Evolutionary conservation across 2,329 filamentous ascomycete genomes (phyloP).

Genomic region (Arthroderma sp.): DNA sequence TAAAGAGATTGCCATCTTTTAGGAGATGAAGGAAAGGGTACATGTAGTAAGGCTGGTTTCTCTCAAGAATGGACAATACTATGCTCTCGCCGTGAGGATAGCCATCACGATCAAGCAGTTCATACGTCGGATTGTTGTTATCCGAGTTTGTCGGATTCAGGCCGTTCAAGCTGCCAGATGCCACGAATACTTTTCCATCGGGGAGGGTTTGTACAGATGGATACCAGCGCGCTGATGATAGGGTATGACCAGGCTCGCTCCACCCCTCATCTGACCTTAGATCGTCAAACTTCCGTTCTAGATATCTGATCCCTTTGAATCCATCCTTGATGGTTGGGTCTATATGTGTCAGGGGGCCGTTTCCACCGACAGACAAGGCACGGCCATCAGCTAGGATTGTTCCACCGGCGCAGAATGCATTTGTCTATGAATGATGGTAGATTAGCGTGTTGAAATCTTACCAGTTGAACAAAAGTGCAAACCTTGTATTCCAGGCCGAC

Average conservation of each 20-base stretch:
- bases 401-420: slow-evolving; percentile 51
- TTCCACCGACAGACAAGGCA: slow-evolving; percentile 46
- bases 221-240: slow-evolving; percentile 49
- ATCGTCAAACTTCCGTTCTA: slow-evolving; percentile 38
- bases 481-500: slow-evolving; percentile 39
- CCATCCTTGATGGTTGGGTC: slow-evolving; percentile 49
- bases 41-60: slow-evolving; percentile 53
- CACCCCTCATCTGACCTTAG: slow-evolving; percentile 40
- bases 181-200: slow-evolving; percentile 47
- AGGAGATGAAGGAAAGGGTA: slow-evolving; percentile 52
- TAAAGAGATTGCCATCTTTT: slow-evolving; percentile 44
- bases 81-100: slow-evolving; percentile 38
- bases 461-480: not conserved
- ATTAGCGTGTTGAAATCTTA: not conserved
- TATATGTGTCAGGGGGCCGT: slow-evolving; percentile 43
- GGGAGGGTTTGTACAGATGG: slow-evolving; percentile 47
- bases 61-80: slow-evolving; percentile 42
- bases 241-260: slow-evolving; percentile 45
- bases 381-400: slow-evolving; percentile 47
- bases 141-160: slow-evolving; percentile 41
- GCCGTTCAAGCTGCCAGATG: slow-evolving; percentile 48
- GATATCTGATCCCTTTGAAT: slow-evolving; percentile 46
- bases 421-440: slow-evolving; percentile 32
- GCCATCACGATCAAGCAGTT: slow-evolving; percentile 43
- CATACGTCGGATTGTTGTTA: slow-evolving; percentile 55